phyloP scores from a whole-genome alignment of 768 basidiomycete genomes.

The Lentinula boryana region DNA sequence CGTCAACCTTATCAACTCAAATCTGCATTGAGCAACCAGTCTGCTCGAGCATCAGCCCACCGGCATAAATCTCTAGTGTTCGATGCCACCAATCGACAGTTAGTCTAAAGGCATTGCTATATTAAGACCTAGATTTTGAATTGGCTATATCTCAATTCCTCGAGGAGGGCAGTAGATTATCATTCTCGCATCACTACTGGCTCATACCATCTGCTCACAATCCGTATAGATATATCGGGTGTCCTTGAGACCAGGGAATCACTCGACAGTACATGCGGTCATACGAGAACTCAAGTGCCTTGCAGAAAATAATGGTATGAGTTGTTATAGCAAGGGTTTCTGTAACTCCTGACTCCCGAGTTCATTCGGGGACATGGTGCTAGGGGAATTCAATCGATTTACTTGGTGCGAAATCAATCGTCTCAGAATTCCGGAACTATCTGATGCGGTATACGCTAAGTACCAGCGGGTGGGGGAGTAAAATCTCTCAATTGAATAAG shows the following conservation, averaged over 20 bases:
- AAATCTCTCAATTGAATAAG: too few species aligned
- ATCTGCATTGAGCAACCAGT: too few species aligned
- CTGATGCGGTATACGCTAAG: slow-evolving; percentile 85
- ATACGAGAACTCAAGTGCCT: slow-evolving; percentile 85
- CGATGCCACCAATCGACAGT: too few species aligned
- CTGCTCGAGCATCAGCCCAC: too few species aligned
- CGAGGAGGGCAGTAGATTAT: slow-evolving; percentile 77
- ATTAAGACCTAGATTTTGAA: slow-evolving; percentile 80
- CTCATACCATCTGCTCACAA: background rate
- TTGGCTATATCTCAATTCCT: slow-evolving; percentile 78
- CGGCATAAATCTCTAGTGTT: too few species aligned
- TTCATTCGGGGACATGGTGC: background rate
- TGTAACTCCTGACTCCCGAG: background rate
- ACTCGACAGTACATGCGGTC: slow-evolving; percentile 93
- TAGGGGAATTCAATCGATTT: slow-evolving; percentile 88
- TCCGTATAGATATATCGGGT: slow-evolving; percentile 85
- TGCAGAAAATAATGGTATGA: slow-evolving; percentile 59
- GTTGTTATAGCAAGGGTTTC: background rate
- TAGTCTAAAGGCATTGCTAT: slow-evolving; percentile 76
- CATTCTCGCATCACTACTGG: background rate
- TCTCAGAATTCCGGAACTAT: slow-evolving; percentile 85
- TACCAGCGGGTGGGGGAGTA: too few species aligned
- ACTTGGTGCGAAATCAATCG: slow-evolving; percentile 98
- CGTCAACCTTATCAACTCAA: too few species aligned
- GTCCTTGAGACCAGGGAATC: slow-evolving; percentile 98